These are phyloP conservation scores for Aspergillus campestris DNA, from an alignment of 495 filamentous ascomycete species.

Conservation along the genomic window DNA sequence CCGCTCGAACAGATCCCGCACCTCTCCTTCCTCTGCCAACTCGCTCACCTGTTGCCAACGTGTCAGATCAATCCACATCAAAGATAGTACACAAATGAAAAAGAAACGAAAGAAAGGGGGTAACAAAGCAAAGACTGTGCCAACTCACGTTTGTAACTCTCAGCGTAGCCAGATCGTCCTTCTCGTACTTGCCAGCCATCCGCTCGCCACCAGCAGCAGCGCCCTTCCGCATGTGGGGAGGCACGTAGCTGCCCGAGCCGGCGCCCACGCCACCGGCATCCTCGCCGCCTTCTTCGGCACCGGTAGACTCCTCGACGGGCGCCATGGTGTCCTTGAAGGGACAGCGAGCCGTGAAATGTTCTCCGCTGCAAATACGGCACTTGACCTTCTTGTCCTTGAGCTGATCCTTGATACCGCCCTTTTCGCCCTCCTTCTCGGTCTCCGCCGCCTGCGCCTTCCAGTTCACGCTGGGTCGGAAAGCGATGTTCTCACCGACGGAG, in stretches of 20 bases:
- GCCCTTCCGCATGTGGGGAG: conserved; percentile 79
- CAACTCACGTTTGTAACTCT: conserved; percentile 89
- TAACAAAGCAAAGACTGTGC: neutral
- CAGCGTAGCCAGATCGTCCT: conserved; percentile 92
- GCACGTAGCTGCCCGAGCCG: conserved; percentile 76
- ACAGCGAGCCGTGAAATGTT: conserved; percentile 96
- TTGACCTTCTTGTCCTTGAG: conserved; percentile 99
- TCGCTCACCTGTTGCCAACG: conserved; percentile 65
- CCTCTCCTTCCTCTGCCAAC: conserved; percentile 88
- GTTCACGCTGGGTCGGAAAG: conserved; percentile 81
- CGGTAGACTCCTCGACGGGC: conserved; percentile 57
- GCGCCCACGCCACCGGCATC: conserved; percentile 51
- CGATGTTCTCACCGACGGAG: conserved; percentile 91
- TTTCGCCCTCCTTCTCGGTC: conserved; percentile 68
- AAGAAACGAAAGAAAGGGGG: neutral
- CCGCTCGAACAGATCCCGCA: conserved; percentile 95
- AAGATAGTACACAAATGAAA: conserved; percentile 2
- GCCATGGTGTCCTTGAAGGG: conserved; percentile 80
- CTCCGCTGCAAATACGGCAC: conserved; percentile 95
- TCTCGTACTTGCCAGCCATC: conserved; percentile 91
- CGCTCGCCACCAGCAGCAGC: conserved; percentile 62
- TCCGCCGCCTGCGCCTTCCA: conserved; percentile 85
- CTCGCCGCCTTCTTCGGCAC: conserved; percentile 43
- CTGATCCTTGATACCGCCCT: conserved; percentile 72
- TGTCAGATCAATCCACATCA: conserved; percentile 4